A percentile compares a stretch with the other conserved stretches of the same genome.
phyloP scores from a whole-genome alignment of 257 asterid genomes.

The Solanum ahanhuiri region DNA sequence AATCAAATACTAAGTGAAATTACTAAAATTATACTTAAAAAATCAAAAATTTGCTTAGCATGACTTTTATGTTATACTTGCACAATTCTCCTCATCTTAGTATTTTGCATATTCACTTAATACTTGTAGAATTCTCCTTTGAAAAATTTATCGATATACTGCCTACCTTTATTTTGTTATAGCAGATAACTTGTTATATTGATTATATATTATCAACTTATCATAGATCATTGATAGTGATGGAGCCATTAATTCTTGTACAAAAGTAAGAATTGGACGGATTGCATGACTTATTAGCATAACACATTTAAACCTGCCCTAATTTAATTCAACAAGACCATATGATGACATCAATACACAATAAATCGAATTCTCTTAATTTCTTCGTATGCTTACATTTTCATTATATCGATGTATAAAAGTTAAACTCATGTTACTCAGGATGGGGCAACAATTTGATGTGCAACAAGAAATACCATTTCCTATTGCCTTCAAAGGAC shows the following conservation, averaged over 20 bases:
- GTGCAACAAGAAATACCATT: constrained; percentile 92
- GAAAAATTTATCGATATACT: no score
- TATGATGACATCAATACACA: background rate
- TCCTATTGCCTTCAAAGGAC: constrained; percentile 61
- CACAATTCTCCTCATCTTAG: background rate
- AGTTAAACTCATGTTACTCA: constrained; percentile 23
- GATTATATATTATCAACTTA: no score
- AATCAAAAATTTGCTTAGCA: background rate
- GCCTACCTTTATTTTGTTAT: no score
- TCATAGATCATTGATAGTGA: background rate
- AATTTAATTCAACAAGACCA: background rate
- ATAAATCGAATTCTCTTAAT: background rate
- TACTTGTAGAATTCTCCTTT: background rate
- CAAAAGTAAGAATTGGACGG: background rate
- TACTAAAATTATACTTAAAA: background rate
- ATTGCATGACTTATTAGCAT: background rate
- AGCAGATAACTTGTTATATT: no score
- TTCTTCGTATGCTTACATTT: background rate
- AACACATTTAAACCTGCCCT: no score
- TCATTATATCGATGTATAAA: background rate
- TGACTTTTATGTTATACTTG: background rate
- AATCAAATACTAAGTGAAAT: background rate
- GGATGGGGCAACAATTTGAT: constrained; percentile 95
- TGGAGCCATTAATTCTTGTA: background rate
- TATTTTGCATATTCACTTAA: background rate